Evolutionary conservation across 352 stramenopile species (phyloP), one percentile per base, ranked within the genome.

Genomic region (Pythium phragmitis): DNA sequence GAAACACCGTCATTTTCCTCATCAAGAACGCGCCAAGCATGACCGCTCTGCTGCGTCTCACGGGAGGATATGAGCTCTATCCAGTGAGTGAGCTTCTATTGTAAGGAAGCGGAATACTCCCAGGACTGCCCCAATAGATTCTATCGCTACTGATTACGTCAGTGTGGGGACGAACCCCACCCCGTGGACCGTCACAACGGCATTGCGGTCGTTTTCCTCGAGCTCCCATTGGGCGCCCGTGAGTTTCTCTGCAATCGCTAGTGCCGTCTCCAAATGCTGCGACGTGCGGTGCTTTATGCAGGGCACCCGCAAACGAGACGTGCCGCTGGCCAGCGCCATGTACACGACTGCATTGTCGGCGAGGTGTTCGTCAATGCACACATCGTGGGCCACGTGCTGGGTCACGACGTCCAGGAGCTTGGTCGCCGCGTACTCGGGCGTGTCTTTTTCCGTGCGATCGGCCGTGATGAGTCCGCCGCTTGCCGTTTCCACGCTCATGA

Each of bases 351-450:
- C 61, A 45, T 92, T 91, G 68, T 92, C 83, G 0, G 83, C 81
- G 1, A 92, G 52, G 59, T 92, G 81, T 57, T 91, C 83, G 48
- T 91, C 83, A 37, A 92, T 70, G 42, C 81, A 92, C 3, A 81
- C 67, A 16, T 82, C 79, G 16, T 75, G 74, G 1, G 72, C 55
- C 13, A 87, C 5, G 23, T 80, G 69, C 19, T 70, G 57, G 3
- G 16, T 37, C 0, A 90, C 57, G 9, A 39, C 43, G 8, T 65
- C 49, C 1, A 52, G 49, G 11, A 80, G 41, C 50, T 67, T 75
- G 19, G 55, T 71, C 19, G 66, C 68, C 2, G 84, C 72, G 21
- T 78, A 68, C 9, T 67, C 67, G 0, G 80, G 76, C 4, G 80
- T 73, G 34, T 76, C 70, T 26, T 73, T 72, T 4, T 76, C 67